These are phyloP conservation scores for Leccinum boreale DNA, from an alignment of 768 basidiomycete genomes.

Conservation along the genomic window DNA sequence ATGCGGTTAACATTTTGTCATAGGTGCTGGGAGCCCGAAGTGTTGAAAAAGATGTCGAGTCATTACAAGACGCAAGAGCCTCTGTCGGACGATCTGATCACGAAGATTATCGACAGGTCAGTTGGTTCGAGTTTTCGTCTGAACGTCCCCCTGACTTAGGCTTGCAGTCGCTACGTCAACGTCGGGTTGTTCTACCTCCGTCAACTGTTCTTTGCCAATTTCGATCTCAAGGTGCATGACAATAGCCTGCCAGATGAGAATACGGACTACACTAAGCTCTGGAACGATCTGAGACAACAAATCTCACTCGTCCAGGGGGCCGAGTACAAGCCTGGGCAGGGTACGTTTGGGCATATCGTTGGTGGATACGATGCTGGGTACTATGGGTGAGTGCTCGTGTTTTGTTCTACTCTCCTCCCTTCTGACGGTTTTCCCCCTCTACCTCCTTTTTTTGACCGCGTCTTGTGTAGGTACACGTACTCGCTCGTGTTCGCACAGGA, in stretches of 20 bases:
- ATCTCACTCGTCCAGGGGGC: not conserved
- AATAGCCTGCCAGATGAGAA: constrained; percentile 37
- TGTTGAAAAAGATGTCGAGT: constrained; percentile 68
- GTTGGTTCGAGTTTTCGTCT: not conserved
- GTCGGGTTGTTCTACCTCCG: constrained; percentile 35
- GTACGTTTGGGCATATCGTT: constrained; percentile 48
- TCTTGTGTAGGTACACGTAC: constrained; percentile 55
- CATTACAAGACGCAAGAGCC: constrained; percentile 74
- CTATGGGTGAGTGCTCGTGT: constrained; percentile 43
- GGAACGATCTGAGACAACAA: not conserved
- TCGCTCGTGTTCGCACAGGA: constrained; percentile 62
- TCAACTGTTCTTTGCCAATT: constrained; percentile 67
- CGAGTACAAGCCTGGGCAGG: constrained; percentile 54
- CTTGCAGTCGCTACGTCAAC: constrained; percentile 63
- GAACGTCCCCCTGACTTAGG: not conserved
- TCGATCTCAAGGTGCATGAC: constrained; percentile 15
- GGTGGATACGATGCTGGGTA: constrained; percentile 66
- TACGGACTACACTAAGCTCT: constrained; percentile 51
- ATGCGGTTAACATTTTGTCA: not conserved
- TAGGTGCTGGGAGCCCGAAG: constrained; percentile 78
- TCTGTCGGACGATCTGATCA: constrained; percentile 62
- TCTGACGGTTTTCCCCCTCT: too few relatives aligned
- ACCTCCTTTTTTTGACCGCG: too few relatives aligned
- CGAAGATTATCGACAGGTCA: constrained; percentile 74
- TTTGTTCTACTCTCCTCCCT: not conserved